Conservation (phyloP, 1,139 yeast genomes). For the Geotrichum australiense region DNA sequence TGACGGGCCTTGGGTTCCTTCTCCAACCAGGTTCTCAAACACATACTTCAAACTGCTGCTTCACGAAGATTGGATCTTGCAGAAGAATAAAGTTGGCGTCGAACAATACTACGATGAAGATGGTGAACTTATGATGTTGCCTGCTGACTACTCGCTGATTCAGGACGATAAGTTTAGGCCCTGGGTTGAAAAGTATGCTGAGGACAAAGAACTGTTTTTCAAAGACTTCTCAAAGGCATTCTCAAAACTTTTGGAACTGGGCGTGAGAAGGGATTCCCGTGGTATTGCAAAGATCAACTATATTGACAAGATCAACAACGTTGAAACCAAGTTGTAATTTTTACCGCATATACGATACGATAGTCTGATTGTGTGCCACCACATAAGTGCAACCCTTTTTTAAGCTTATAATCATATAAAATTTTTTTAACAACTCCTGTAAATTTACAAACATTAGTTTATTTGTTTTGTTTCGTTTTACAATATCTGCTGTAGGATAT, state of each 20-base stretch:
- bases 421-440: no score
- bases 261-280: slow-evolving; percentile 37
- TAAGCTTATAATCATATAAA: no score
- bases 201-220: slow-evolving; percentile 46
- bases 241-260: slow-evolving; percentile 52
- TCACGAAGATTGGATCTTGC: slow-evolving; percentile 67
- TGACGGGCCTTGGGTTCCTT: slow-evolving; percentile 90
- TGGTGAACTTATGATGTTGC: slow-evolving; percentile 55
- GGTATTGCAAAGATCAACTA: slow-evolving; percentile 31
- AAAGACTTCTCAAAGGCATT: slow-evolving; percentile 49
- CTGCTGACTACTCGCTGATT: slow-evolving; percentile 53
- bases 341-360: no score
- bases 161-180: slow-evolving; percentile 43
- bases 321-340: slow-evolving; percentile 22
- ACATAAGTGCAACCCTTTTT: no score
- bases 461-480: no score
- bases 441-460: no score
- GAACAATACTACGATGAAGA: slow-evolving; percentile 73
- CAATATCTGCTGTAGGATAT: no score
- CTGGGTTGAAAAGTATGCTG: slow-evolving; percentile 51
- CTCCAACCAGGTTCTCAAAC: slow-evolving; percentile 73
- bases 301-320: slow-evolving; percentile 24
- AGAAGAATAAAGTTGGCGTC: slow-evolving; percentile 47
- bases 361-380: no score
- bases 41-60: slow-evolving; percentile 67